phyloP scores from a whole-genome alignment of 75 land plant species.

The Selaginella moellendorffii region DNA sequence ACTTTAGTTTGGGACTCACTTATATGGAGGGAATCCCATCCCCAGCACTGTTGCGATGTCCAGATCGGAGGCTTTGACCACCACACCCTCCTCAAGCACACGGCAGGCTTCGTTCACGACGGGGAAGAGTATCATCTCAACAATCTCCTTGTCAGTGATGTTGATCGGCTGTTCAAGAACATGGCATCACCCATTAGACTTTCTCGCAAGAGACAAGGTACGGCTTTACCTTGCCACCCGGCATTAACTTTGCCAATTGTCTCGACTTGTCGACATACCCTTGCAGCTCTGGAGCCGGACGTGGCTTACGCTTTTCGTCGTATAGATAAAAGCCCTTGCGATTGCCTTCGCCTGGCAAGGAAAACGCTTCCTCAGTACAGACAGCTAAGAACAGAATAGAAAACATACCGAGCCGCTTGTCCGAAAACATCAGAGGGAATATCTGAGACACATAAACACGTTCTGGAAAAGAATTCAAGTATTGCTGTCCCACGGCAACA shows the following conservation, averaged over 20 bases:
- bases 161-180: background rate
- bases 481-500: constrained; percentile 28
- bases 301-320: constrained; percentile 74
- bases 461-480: constrained; percentile 24
- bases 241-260: constrained; percentile 49
- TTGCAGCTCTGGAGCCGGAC: constrained; percentile 55
- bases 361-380: background rate
- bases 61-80: constrained; percentile 64
- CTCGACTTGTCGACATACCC: constrained; percentile 46
- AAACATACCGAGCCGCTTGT: constrained; percentile 24
- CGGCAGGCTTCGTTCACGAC: constrained; percentile 39
- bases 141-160: constrained; percentile 1
- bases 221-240: constrained; percentile 63
- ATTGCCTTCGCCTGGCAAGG: constrained; percentile 51
- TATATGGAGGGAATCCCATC: constrained; percentile 87
- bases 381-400: background rate
- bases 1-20: constrained; percentile 27
- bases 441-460: constrained; percentile 24
- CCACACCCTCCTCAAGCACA: constrained; percentile 69
- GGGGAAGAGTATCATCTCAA: constrained; percentile 19
- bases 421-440: constrained; percentile 17
- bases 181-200: background rate
- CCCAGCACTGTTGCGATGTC: constrained; percentile 85
- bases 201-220: background rate
- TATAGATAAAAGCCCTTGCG: constrained; percentile 78